phyloP scores from a whole-genome alignment of 441 rosid genomes.

The Brassica hybrid region DNA sequence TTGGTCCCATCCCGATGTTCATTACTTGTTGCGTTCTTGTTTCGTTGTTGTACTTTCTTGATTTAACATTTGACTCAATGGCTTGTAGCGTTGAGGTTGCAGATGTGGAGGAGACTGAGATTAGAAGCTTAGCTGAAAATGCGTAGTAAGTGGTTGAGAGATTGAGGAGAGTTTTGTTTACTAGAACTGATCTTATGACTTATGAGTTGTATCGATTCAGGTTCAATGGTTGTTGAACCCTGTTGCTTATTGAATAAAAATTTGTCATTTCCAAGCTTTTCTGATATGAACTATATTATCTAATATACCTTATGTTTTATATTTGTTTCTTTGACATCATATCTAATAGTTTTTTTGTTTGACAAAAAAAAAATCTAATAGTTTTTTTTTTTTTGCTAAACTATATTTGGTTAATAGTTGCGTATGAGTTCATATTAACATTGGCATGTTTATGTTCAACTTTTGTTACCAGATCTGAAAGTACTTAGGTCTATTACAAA shows the following conservation, averaged over 20 bases:
- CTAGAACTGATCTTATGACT: not conserved
- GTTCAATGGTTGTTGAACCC: slow-evolving; percentile 44
- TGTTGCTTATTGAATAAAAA: slow-evolving; percentile 22
- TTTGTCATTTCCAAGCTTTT: not conserved
- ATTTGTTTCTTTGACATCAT: not conserved
- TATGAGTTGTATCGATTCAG: slow-evolving; percentile 30
- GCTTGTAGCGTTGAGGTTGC: slow-evolving; percentile 41
- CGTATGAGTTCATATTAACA: not conserved
- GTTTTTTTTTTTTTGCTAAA: not conserved
- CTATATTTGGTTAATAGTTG: not conserved
- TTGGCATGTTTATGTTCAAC: not conserved
- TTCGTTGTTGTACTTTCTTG: slow-evolving; percentile 68
- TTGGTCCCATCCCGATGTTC: slow-evolving; percentile 90
- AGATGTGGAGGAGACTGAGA: slow-evolving; percentile 34
- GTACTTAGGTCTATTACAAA: not conserved
- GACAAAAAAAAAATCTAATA: too few species aligned
- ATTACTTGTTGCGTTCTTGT: slow-evolving; percentile 62
- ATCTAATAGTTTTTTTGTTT: too few species aligned
- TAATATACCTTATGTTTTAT: not conserved
- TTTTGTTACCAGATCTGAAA: not conserved
- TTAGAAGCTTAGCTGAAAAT: slow-evolving; percentile 36
- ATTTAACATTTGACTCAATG: slow-evolving; percentile 52
- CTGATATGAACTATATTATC: not conserved
- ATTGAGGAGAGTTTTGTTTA: slow-evolving; percentile 5
- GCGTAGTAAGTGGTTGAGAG: slow-evolving; percentile 26